Conservation (phyloP, 75 land plant species). For the Cupressus sempervirens region DNA sequence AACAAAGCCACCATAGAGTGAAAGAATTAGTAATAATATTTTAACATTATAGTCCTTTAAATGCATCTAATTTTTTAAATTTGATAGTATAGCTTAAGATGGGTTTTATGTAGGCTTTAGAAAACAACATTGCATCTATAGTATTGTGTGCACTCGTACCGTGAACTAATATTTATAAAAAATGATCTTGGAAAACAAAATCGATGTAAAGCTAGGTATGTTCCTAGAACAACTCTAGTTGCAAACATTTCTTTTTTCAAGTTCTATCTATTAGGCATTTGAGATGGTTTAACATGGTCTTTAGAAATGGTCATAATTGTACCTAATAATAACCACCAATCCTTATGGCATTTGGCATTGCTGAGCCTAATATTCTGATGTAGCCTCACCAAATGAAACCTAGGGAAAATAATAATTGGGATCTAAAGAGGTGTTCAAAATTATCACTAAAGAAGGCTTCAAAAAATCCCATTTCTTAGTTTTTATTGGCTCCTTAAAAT, state of each 20-base stretch:
- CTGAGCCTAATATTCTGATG: too few relatives aligned
- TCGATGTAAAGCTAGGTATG: slow-evolving; percentile 46
- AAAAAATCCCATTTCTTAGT: too few relatives aligned
- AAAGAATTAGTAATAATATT: neutral
- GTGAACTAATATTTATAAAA: slow-evolving; percentile 27
- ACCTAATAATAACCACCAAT: slow-evolving; percentile 14
- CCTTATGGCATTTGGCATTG: too few relatives aligned
- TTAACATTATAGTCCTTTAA: neutral
- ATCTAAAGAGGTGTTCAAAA: too few relatives aligned
- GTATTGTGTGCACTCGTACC: slow-evolving; percentile 11
- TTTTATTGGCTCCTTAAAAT: too few relatives aligned
- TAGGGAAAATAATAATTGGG: too few relatives aligned
- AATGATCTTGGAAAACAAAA: slow-evolving; percentile 40
- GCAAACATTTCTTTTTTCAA: slow-evolving; percentile 48
- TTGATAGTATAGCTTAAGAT: neutral
- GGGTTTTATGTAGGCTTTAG: neutral
- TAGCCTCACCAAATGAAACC: too few relatives aligned
- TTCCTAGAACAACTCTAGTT: slow-evolving; percentile 44
- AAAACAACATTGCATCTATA: neutral
- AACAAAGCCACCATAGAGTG: slow-evolving; percentile 7
- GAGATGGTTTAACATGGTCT: slow-evolving; percentile 55
- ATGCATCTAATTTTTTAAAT: neutral
- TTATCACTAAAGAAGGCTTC: too few relatives aligned
- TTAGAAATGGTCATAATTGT: slow-evolving; percentile 64
- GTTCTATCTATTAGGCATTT: slow-evolving; percentile 51